Base-by-base conservation (phyloP, 2,329 filamentous ascomycete species). In the Fusarium ambrosium region DNA sequence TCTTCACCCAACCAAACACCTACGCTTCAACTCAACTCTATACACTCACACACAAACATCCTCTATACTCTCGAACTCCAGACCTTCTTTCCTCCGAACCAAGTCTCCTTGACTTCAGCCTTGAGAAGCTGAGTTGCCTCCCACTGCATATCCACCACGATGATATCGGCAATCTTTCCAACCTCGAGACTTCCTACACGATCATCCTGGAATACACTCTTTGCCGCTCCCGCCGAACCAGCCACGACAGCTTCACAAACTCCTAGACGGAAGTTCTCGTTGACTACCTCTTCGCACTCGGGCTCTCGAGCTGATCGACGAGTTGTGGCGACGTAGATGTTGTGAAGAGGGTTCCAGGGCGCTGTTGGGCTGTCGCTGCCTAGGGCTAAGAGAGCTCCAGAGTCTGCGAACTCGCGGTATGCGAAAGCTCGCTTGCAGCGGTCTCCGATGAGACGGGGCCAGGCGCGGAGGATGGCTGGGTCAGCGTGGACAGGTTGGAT, bases 351-450 rank as follows among this genome's bases (percentile, higher is more conserved):
- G 13, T 82, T 81, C 79, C 88, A 86, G 0, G 89, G 89, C 1
- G 89, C 89, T 0, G 89, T 91, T 0, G 89, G 89, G 3, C 87
- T 85, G 74, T 91, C 89, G 22, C 85, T 87, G 0, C 89, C 89
- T 9, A 91, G 82, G 0, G 89, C 89, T 3, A 91, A 80, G 3
- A 83, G 79, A 0, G 89, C 88, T 6, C 88, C 89, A 2, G 83
- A 81, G 67, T 88, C 87, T 20, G 85, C 84, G 34, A 92, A 91
- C 59, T 92, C 89, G 22, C 85, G 85, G 81, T 92, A 92, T 2
- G 90, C 89, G 75, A 92, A 92, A 0, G 90, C 89, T 20, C 90
- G 85, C 58, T 82, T 84, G 77, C 89, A 87, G 2, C 90, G 84
- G 58, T 87, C 71, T 0, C 89, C 89, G 13, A 92, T 81, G 13